phyloP scores from a whole-genome alignment of 768 basidiomycete species.

The Butyriboletus loyo region DNA sequence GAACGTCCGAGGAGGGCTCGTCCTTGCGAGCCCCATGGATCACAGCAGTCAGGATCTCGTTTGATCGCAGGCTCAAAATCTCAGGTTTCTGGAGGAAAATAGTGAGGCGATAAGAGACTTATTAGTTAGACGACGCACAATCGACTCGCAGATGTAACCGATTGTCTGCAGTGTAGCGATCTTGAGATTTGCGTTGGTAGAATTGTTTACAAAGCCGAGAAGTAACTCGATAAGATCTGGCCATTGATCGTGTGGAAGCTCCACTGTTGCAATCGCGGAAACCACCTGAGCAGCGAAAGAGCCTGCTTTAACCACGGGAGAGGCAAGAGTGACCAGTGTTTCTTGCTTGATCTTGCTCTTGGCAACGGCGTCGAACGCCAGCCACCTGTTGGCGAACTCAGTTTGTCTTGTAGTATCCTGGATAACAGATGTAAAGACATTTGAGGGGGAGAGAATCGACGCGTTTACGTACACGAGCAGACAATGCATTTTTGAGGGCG shows the following conservation, averaged over 20 bases:
- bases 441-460: conserved; percentile 13
- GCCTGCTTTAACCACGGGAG: conserved; percentile 68
- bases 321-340: conserved; percentile 78
- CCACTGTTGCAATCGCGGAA: conserved; percentile 89
- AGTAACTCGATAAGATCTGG: conserved; percentile 84
- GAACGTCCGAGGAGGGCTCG: conserved; percentile 87
- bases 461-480: conserved; percentile 72
- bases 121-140: conserved; percentile 57
- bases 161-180: conserved; percentile 92
- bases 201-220: conserved; percentile 81
- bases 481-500: conserved; percentile 92
- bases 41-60: conserved; percentile 97
- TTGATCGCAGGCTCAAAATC: conserved; percentile 81
- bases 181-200: conserved; percentile 65
- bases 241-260: conserved; percentile 88
- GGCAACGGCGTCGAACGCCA: conserved; percentile 62
- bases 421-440: conserved; percentile 19
- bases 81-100: conserved; percentile 75
- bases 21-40: conserved; percentile 98
- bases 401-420: conserved; percentile 75
- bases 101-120: conserved; percentile 5
- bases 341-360: conserved; percentile 86
- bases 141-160: conserved; percentile 95
- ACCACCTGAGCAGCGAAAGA: conserved; percentile 91
- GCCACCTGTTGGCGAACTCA: conserved; percentile 79